These are phyloP conservation scores for Fulvia fulva DNA, from an alignment of 2,329 filamentous ascomycete species.

Conservation along the genomic window DNA sequence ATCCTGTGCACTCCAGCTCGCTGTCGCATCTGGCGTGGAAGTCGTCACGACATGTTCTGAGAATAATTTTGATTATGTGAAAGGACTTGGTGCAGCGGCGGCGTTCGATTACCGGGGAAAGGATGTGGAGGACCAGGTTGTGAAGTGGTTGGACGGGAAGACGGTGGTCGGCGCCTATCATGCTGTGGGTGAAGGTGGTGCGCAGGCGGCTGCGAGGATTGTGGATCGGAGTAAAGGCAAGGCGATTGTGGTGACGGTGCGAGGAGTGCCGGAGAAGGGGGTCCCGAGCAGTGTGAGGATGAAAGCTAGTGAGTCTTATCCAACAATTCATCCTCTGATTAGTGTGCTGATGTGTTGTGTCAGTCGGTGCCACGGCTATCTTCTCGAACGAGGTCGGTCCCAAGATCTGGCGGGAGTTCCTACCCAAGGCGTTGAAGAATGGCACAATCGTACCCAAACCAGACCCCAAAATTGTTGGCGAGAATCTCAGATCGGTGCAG, in stretches of 20 bases:
- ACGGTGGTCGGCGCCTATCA: conserved; percentile 32
- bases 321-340: neutral
- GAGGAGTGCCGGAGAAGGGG: conserved; percentile 22
- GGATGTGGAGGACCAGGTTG: conserved; percentile 27
- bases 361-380: conserved; percentile 18
- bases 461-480: conserved; percentile 35
- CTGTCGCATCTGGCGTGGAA: conserved; percentile 45
- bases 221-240: conserved; percentile 27
- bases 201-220: conserved; percentile 27
- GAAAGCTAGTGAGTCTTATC: conserved; percentile 23
- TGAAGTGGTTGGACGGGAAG: conserved; percentile 27
- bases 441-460: conserved; percentile 33
- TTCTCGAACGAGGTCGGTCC: conserved; percentile 27
- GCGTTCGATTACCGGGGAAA: conserved; percentile 47
- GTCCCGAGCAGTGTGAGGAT: conserved; percentile 26
- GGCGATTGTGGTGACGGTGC: conserved; percentile 28
- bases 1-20: conserved; percentile 48
- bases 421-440: conserved; percentile 25
- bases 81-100: conserved; percentile 42
- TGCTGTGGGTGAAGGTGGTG: conserved; percentile 24
- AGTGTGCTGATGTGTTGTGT: conserved; percentile 1
- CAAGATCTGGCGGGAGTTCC: conserved; percentile 29
- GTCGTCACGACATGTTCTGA: conserved; percentile 36
- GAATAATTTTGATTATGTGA: conserved; percentile 42
- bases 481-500: conserved; percentile 37